Base-by-base conservation (phyloP, 805 yeast genomes). In the Teunomyces aglyptinius region DNA sequence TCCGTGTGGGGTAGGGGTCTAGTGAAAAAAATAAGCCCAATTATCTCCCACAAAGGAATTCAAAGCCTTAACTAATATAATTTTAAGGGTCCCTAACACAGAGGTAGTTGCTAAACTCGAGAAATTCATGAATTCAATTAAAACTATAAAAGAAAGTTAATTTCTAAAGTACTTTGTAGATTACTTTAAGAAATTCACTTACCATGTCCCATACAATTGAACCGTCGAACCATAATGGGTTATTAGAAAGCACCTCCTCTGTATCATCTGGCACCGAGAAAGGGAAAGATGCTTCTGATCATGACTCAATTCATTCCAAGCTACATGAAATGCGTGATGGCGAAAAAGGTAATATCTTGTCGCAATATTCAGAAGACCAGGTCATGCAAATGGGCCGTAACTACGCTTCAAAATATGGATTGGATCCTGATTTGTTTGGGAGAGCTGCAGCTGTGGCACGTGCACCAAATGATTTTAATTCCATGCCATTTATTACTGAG, bases 331-430 rank as follows among this genome's bases (percentile, higher is more conserved):
- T 59, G 27, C 58, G 55, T 20, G 32, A 48, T 7, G 65, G 60
- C 3, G 67, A 58, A 43, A 51, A 32, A 24, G 71, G 65, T 22
- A 82, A 82, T 54, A 75, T 81, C 44, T 64, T 82, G 47, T 61
- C 78, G 2, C 81, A 80, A 58, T 83, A 83, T 55, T 63, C 82
- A 13, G 83, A 81, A 51, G 77, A 76, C 20, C 85, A 83, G 57
- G 86, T 80, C 5, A 80, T 79, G 80, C 76, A 74, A 49, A 83
- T 83, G 87, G 89, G 89, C 33, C 71, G 86, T 53, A 76, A 76
- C 48, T 84, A 83, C 63, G 88, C 89, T 16, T 50, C 64, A 27
- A 78, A 78, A 54, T 70, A 82, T 53, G 75, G 69, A 7, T 57
- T 84, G 56, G 85, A 81, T 51, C 71, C 71, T 2, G 86, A 80